phyloP scores from a whole-genome alignment of 2,329 filamentous ascomycete species.

The Pseudocercospora vitis region DNA sequence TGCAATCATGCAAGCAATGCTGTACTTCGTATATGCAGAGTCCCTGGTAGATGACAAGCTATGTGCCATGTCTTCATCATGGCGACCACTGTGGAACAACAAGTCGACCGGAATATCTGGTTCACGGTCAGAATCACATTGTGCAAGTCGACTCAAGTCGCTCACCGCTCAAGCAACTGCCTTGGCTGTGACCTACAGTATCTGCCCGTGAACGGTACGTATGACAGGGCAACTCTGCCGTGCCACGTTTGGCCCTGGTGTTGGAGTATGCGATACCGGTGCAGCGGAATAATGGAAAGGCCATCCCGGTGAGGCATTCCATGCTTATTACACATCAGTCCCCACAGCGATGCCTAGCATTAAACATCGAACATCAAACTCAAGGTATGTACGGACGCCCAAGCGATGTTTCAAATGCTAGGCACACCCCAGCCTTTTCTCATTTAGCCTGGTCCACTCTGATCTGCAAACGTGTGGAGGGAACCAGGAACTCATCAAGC shows the following conservation, averaged over 20 bases:
- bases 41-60: background rate
- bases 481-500: background rate
- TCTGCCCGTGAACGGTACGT: no score
- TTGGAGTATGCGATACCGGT: no score
- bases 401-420: background rate
- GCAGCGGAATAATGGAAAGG: no score
- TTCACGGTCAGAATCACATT: background rate
- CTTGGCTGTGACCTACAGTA: no score
- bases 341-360: background rate
- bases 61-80: background rate
- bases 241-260: no score
- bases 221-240: no score
- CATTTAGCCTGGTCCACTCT: background rate
- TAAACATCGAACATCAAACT: background rate
- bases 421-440: background rate
- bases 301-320: background rate
- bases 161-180: no score
- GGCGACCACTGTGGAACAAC: no score
- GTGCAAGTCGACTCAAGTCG: no score
- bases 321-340: background rate
- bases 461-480: conserved; percentile 12
- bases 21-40: background rate
- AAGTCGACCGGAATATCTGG: background rate
- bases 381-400: background rate
- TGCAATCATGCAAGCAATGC: conserved; percentile 3